A percentile compares a stretch with the other conserved stretches of the same genome.
Evolutionary conservation across 352 stramenopile genomes (phyloP).

Genomic region (Pythium inflatum): DNA sequence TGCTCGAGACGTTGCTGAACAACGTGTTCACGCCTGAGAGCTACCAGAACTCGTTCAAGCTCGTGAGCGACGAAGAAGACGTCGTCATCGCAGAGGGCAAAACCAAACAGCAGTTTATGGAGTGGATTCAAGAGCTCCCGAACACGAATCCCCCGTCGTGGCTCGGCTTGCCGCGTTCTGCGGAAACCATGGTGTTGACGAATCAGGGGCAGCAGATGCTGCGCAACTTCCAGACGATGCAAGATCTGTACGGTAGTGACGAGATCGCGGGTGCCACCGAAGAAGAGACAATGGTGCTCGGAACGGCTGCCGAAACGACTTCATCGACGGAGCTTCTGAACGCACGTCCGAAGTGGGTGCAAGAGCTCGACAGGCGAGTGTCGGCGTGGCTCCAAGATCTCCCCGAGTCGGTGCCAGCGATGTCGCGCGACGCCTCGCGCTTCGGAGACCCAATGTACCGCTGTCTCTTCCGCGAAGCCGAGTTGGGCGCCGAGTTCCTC

Average conservation of each 20-base stretch:
- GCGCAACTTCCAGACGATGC: conserved; percentile 81
- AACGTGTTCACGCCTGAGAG: conserved; percentile 93
- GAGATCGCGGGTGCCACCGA: conserved; percentile 42
- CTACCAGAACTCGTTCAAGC: conserved; percentile 91
- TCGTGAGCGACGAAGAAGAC: conserved; percentile 51
- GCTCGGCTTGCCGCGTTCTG: conserved; percentile 92
- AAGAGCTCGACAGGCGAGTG: conserved; percentile 77
- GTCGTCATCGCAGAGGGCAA: conserved; percentile 89
- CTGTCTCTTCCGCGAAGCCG: conserved; percentile 89
- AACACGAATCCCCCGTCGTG: conserved; percentile 92
- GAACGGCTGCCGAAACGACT: conserved; percentile 33
- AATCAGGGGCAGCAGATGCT: conserved; percentile 77
- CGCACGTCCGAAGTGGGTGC: conserved; percentile 78
- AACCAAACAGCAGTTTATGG: conserved; percentile 91
- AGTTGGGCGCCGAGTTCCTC: conserved; percentile 73
- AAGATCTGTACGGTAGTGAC: conserved; percentile 81
- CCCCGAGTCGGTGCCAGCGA: conserved; percentile 45
- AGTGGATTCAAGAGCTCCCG: conserved; percentile 87
- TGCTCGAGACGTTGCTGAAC: conserved; percentile 95
- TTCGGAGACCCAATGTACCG: conserved; percentile 91
- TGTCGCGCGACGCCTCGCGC: conserved; percentile 53
- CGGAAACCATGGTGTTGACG: conserved; percentile 90
- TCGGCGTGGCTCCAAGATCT: conserved; percentile 65
- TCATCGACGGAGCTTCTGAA: conserved; percentile 41
- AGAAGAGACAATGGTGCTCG: conserved; percentile 70